phyloP scores from a whole-genome alignment of 495 filamentous ascomycete species.

The Copromyces sp. region DNA sequence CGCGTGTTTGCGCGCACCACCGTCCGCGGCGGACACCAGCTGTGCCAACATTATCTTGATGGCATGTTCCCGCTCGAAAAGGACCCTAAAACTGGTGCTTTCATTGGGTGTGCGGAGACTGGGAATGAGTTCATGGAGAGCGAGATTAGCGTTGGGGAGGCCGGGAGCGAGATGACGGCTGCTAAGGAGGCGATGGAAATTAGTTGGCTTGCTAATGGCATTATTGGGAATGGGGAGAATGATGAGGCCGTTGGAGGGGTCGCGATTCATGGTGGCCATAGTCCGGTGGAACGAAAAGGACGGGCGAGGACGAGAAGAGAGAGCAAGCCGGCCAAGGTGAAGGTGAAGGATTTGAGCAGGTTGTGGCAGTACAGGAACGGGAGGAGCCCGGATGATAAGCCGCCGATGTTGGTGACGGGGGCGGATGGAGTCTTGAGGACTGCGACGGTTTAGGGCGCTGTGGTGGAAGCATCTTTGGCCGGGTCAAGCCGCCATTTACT shows the following conservation, averaged over 20 bases:
- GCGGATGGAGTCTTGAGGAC: conserved; percentile 12
- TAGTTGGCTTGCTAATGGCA: conserved; percentile 15
- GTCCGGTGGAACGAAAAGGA: conserved; percentile 11
- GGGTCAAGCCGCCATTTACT: not conserved
- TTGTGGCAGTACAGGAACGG: conserved; percentile 69
- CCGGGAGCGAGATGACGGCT: conserved; percentile 27
- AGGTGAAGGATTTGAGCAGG: conserved; percentile 60
- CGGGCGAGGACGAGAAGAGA: conserved; percentile 2
- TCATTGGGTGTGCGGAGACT: conserved; percentile 21
- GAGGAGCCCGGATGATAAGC: conserved; percentile 37
- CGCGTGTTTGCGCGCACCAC: conserved; percentile 59
- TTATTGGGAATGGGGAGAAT: conserved; percentile 11
- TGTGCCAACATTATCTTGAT: conserved; percentile 74
- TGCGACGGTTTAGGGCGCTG: conserved; percentile 8
- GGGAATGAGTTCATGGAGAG: conserved; percentile 49
- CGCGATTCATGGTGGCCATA: conserved; percentile 19
- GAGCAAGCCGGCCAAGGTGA: conserved; percentile 22
- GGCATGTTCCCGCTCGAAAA: conserved; percentile 58
- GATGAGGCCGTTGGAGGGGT: conserved; percentile 19
- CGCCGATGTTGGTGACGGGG: conserved; percentile 10
- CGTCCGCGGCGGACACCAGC: conserved; percentile 53
- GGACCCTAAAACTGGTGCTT: conserved; percentile 18
- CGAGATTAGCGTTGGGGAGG: conserved; percentile 32
- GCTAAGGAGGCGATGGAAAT: conserved; percentile 30
- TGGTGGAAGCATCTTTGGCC: not conserved